Conservation (phyloP, 805 yeast species). For the Yamadazyma laniorum region DNA sequence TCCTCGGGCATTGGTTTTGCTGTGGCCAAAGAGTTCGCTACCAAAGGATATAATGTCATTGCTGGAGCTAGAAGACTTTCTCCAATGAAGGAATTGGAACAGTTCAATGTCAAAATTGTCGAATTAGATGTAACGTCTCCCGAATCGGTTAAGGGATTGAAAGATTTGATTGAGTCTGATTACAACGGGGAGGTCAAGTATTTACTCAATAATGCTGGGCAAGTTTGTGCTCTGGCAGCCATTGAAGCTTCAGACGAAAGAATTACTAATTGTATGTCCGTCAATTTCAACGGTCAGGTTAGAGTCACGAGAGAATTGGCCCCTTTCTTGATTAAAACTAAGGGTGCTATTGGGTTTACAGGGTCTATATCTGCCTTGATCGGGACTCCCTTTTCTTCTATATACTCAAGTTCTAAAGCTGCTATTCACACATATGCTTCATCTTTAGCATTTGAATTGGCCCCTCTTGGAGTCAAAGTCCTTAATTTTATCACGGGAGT, state of each 20-base stretch:
- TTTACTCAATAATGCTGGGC: slow-evolving; percentile 78
- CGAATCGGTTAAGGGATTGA: slow-evolving; percentile 47
- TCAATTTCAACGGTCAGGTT: slow-evolving; percentile 70
- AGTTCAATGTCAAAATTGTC: slow-evolving; percentile 46
- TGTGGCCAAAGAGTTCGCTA: slow-evolving; percentile 48
- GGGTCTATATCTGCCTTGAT: slow-evolving; percentile 67
- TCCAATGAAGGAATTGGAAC: slow-evolving; percentile 52
- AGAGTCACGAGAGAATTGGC: slow-evolving; percentile 59
- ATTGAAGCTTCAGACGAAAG: slow-evolving; percentile 59
- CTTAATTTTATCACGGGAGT: slow-evolving; percentile 74
- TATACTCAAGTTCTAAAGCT: slow-evolving; percentile 69
- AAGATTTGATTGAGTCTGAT: slow-evolving; percentile 38
- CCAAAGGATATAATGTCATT: slow-evolving; percentile 56
- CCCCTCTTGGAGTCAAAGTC: slow-evolving; percentile 69
- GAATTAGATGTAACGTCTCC: slow-evolving; percentile 56
- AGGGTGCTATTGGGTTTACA: slow-evolving; percentile 70
- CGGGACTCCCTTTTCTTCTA: slow-evolving; percentile 68
- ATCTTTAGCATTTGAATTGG: slow-evolving; percentile 61
- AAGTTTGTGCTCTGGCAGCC: slow-evolving; percentile 69
- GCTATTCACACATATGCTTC: slow-evolving; percentile 74
- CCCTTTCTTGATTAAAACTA: slow-evolving; percentile 57
- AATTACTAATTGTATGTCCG: slow-evolving; percentile 52
- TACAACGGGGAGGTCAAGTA: slow-evolving; percentile 52
- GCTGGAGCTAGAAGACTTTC: slow-evolving; percentile 72
- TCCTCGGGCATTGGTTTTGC: slow-evolving; percentile 57